A percentile compares a stretch with the other conserved stretches of the same genome.
These are phyloP conservation scores for Steccherinum ochraceum DNA, from an alignment of 768 basidiomycete species.

Conservation along the genomic window DNA sequence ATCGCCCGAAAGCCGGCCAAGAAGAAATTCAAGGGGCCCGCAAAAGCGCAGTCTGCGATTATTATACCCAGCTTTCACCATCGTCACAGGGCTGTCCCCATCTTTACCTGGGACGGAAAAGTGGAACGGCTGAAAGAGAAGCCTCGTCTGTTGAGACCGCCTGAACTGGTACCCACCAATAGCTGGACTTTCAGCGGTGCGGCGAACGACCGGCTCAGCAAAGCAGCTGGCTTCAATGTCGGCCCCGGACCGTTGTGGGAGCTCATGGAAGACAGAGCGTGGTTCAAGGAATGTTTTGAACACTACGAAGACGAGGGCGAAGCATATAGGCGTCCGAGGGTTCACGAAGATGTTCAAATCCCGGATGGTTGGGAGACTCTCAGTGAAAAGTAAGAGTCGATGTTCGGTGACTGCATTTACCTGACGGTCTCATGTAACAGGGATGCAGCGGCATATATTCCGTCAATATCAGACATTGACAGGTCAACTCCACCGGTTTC, in stretches of 20 bases:
- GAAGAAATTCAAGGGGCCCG: slow-evolving; percentile 12
- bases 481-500: slow-evolving; percentile 44
- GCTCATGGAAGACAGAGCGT: slow-evolving; percentile 67
- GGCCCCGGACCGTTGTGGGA: slow-evolving; percentile 79
- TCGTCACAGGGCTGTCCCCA: slow-evolving; percentile 62
- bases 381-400: slow-evolving; percentile 36
- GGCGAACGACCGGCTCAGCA: slow-evolving; percentile 53
- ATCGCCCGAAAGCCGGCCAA: not conserved
- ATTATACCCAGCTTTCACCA: slow-evolving; percentile 55
- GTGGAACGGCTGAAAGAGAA: slow-evolving; percentile 51
- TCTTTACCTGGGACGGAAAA: slow-evolving; percentile 42
- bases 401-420: not conserved
- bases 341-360: slow-evolving; percentile 36
- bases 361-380: slow-evolving; percentile 39
- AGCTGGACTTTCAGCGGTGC: slow-evolving; percentile 43
- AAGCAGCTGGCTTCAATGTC: slow-evolving; percentile 68
- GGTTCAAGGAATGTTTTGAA: slow-evolving; percentile 58
- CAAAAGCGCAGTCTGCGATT: slow-evolving; percentile 6
- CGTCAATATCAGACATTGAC: slow-evolving; percentile 44
- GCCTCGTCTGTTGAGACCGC: slow-evolving; percentile 45
- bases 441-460: slow-evolving; percentile 53
- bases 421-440: no score
- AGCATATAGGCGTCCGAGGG: slow-evolving; percentile 49
- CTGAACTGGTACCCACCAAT: slow-evolving; percentile 42
- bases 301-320: slow-evolving; percentile 31